These are phyloP conservation scores for Crithidia mellificae DNA, from an alignment of 208 protist species.

Conservation along the genomic window DNA sequence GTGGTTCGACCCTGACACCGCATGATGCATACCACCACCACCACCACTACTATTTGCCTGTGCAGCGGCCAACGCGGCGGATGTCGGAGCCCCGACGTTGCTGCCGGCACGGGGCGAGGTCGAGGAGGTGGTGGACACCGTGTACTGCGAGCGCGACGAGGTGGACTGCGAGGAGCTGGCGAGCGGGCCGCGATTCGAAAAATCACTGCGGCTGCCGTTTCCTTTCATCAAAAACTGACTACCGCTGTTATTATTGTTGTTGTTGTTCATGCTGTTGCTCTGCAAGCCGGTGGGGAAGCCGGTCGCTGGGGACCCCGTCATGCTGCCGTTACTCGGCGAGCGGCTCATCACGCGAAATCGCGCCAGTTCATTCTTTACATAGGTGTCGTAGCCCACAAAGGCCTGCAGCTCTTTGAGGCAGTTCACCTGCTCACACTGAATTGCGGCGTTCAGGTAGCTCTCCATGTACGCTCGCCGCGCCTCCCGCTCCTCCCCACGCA, in stretches of 20 bases:
- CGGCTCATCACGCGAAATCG: conserved; percentile 13
- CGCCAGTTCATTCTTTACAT: conserved; percentile 28
- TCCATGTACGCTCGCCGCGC: conserved; percentile 47
- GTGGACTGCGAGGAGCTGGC: conserved; percentile 7
- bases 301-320: background rate
- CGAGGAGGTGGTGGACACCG: conserved; percentile 9
- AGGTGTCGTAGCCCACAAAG: conserved; percentile 51
- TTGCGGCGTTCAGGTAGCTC: conserved; percentile 42
- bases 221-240: background rate
- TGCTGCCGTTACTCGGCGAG: conserved; percentile 5
- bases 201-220: background rate
- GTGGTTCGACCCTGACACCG: too few species aligned
- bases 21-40: background rate
- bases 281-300: background rate
- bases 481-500: conserved; percentile 30
- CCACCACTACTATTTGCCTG: background rate
- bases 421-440: conserved; percentile 27
- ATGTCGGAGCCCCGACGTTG: background rate
- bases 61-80: background rate
- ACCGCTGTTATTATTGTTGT: background rate
- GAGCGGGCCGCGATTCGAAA: background rate
- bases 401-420: conserved; percentile 55
- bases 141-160: conserved; percentile 15
- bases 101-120: background rate
- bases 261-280: too few species aligned